A percentile compares a stretch with the other conserved stretches of the same genome.
Conservation (phyloP, 2,329 filamentous ascomycete genomes). For the Pleurostoma richardsiae region DNA sequence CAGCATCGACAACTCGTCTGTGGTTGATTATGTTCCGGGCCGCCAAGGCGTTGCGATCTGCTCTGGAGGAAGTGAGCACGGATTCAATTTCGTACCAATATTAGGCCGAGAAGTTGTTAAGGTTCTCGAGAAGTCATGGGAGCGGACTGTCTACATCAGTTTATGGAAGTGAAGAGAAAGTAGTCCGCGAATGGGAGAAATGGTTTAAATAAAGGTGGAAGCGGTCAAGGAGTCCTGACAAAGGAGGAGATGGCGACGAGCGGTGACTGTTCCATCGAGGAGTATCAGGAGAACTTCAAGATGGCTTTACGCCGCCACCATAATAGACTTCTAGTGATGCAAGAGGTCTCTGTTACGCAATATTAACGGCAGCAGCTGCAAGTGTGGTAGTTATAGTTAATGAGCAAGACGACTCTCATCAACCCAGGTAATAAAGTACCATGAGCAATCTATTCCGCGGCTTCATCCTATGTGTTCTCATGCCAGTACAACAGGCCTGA, state of each 20-base stretch:
- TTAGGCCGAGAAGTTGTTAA: constrained; percentile 22
- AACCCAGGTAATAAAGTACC: too few relatives aligned
- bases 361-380: too few relatives aligned
- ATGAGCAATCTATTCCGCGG: too few relatives aligned
- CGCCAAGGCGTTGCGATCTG: not conserved
- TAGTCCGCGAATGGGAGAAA: constrained; percentile 8
- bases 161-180: constrained; percentile 21
- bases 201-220: constrained; percentile 21
- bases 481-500: too few relatives aligned
- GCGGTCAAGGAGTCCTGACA: constrained; percentile 16
- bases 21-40: constrained; percentile 1
- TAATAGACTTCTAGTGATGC: too few relatives aligned
- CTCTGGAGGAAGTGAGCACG: constrained; percentile 9
- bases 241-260: constrained; percentile 19
- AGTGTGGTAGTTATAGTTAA: too few relatives aligned
- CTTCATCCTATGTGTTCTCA: too few relatives aligned
- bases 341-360: too few relatives aligned
- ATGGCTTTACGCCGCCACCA: too few relatives aligned
- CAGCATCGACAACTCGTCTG: constrained; percentile 20
- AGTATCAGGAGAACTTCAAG: too few relatives aligned
- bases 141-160: constrained; percentile 16
- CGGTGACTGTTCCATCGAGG: constrained; percentile 10
- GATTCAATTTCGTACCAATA: constrained; percentile 24
- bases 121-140: constrained; percentile 17
- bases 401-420: too few relatives aligned